Evolutionary conservation across 176 grass and related monocot genomes (phyloP), one percentile per base, ranked within the genome.

Genomic region (Echinochloa phyllopogon): DNA sequence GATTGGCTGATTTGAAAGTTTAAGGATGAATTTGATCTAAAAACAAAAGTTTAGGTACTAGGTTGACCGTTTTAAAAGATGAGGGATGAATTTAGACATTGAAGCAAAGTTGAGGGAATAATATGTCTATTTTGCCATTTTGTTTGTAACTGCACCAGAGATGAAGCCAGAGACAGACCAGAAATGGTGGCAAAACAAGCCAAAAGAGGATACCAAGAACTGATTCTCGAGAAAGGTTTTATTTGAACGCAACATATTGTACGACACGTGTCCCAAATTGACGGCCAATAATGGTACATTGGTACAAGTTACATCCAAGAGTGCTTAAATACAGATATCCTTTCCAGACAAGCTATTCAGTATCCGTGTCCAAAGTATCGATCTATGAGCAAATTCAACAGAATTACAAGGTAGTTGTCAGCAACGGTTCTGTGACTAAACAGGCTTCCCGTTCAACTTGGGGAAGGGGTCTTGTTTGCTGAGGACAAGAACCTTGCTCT

Each of bases 391-490:
- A 10, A 36, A 5, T 48, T 29, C 61, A 76, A 44, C 8, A 16
- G 75, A 20, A 20, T 45, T 41, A 74, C 51, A 76, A 10, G 60
- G 12, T 52, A 43, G 33, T 33, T 33, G 29, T 64, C 73, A 65
- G 21, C 8, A 48, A 24, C 12, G 43, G 75, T 63, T 82, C 83
- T 13, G 65, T 55, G 64, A 65, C 79, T 87, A 65, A 78, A 90
- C 84, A 59, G 96, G 96, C 65, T 94, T 94, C 73, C 93, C 93
- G 65, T 93, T 89, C 88, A 99, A 83, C 77, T 87, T 99, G 6
- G 96, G 96, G 75, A 96, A 99, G 18, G 96, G 91, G 38, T 94
- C 96, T 77, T 90, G 87, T 90, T 99, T 99, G 91, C 91, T 99
- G 67, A 99, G 96, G 51, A 99, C 96, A 48, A 93, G 84, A 33